Evolutionary conservation across 345 rosid genomes (phyloP).

Genomic region (Ceriops decandra): DNA sequence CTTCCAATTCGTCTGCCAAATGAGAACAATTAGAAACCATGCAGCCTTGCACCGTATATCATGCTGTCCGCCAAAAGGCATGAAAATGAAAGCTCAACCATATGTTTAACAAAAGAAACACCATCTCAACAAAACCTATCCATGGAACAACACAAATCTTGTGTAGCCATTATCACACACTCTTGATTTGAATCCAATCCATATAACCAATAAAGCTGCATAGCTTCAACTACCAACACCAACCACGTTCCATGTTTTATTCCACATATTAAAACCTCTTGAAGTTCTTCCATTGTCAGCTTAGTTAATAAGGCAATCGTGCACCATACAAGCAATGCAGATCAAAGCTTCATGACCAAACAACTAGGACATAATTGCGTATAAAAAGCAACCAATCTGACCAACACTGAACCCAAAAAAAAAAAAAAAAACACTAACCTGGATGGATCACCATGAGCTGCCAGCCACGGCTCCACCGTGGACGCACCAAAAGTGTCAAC

Average conservation of each 20-base stretch:
- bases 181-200: neutral
- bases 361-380: neutral
- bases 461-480: slow-evolving; percentile 94
- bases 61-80: no score
- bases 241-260: neutral
- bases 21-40: neutral
- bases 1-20: neutral
- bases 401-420: no score
- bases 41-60: neutral
- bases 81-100: no score
- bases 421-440: slow-evolving; percentile 43
- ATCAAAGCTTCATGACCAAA: slow-evolving; percentile 3
- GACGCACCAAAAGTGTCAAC: slow-evolving; percentile 84
- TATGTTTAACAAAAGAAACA: no score
- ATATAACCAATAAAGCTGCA: neutral
- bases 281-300: neutral
- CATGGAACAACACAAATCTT: neutral
- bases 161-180: neutral
- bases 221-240: neutral
- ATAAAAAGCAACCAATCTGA: neutral
- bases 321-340: neutral
- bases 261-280: neutral
- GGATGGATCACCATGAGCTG: slow-evolving; percentile 89
- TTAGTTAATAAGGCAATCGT: neutral
- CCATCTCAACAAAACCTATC: neutral